Base-by-base conservation (phyloP, 106 monocot genomes). In the Acorus calamus region DNA sequence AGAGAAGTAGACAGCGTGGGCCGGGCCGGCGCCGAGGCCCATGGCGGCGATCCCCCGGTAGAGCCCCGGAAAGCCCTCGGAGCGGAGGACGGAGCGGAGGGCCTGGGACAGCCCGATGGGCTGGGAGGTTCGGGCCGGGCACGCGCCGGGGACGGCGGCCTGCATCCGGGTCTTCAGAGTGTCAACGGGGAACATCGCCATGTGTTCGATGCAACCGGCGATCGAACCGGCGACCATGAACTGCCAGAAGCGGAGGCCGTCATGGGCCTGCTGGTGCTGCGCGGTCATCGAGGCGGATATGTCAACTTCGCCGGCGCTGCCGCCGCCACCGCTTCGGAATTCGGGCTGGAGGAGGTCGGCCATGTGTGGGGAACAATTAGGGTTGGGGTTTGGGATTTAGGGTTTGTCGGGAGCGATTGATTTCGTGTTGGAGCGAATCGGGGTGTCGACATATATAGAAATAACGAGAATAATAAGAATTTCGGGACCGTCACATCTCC, bases 141-240 rank as follows among this genome's bases (percentile, higher is more conserved):
- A 28, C 28, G 28, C 28, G 28, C 28, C 66, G n/a, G 68, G 52
- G 52, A 72, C 55, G 12, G 59, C 66, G 28, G 81, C 78, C 61
- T 94, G 94, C 80, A 94, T 86, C 5, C 84, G 81, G 4, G 94
- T 94, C 75, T 94, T 94, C 54, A 94, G 61, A 42, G 94, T 94
- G 66, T 94, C 94, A n/a, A 94, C 74, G 44, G 94, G 94, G 76
- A 94, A 94, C 94, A 94, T 89, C 65, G 94, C 86, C 48, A 80
- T 79, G 82, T 94, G 94, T 64, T 94, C 94, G 52, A 94, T 77
- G 50, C 89, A 59, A 42, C 94, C 94, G 71, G 94, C 94, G 59
- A 89, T 61, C 68, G 89, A 89, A 10, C 94, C 94, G 46, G 89
- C 86, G 45, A 84, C 71, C 94, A 94, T 89, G 78, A 77, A 89